phyloP scores from a whole-genome alignment of 177 flowering plant species.

The Vitis hybrid region DNA sequence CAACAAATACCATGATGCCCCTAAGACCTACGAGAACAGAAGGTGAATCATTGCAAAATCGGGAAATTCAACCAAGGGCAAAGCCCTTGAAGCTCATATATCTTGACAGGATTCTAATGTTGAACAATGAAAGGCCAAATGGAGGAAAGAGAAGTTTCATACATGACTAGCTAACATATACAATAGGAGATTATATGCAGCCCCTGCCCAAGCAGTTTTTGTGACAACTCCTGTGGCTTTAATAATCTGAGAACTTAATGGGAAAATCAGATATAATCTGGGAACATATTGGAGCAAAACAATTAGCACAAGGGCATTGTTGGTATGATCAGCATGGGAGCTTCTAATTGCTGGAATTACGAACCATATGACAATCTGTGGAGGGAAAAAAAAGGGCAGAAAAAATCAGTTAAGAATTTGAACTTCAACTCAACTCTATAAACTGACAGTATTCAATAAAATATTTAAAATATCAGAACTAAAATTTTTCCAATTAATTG shows the following conservation, averaged over 20 bases:
- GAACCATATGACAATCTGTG: constrained; percentile 63
- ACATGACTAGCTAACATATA: constrained; percentile 75
- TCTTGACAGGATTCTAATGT: no score
- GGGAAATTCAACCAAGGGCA: not conserved
- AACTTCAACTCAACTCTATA: not conserved
- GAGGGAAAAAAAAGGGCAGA: not conserved
- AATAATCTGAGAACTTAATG: constrained; percentile 58
- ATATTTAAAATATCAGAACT: not conserved
- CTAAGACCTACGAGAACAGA: constrained; percentile 35
- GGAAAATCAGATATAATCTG: constrained; percentile 57
- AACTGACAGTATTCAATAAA: not conserved
- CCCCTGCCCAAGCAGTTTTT: constrained; percentile 75
- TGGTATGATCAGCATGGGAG: constrained; percentile 47
- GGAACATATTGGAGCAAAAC: constrained; percentile 62
- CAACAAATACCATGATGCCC: constrained; percentile 52
- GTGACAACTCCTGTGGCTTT: constrained; percentile 64
- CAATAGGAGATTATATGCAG: constrained; percentile 64
- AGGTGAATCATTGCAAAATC: not conserved
- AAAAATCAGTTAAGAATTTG: not conserved
- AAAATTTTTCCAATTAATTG: no score
- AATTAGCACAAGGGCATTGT: constrained; percentile 51
- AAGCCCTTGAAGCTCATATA: not conserved
- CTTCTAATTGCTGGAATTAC: constrained; percentile 49
- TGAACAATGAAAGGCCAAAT: not conserved
- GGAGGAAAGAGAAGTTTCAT: constrained; percentile 11